Conservation (phyloP, 2,329 filamentous ascomycete species). For the Knoxdaviesia proteae region DNA sequence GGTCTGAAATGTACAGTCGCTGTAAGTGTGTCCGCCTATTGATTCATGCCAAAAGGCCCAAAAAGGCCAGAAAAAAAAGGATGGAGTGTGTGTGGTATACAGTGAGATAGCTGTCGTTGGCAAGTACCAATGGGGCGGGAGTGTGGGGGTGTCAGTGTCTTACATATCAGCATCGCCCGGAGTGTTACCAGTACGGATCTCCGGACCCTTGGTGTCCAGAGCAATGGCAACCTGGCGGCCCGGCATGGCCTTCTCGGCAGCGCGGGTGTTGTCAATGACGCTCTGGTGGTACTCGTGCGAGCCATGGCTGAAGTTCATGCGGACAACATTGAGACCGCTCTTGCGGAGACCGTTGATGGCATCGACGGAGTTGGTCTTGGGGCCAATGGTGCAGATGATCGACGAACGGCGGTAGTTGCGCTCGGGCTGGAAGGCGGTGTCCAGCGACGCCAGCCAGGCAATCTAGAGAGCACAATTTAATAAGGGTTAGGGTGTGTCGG, state of each 20-base stretch:
- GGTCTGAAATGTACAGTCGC: neutral
- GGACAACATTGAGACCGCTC: constrained; percentile 88
- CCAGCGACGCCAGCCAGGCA: constrained; percentile 47
- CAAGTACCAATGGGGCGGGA: too few species aligned
- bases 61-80: too few species aligned
- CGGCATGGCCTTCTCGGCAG: constrained; percentile 55
- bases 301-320: constrained; percentile 84
- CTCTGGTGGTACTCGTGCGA: constrained; percentile 91
- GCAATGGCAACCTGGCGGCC: constrained; percentile 91
- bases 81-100: too few species aligned
- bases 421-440: constrained; percentile 72
- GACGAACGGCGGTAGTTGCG: constrained; percentile 90
- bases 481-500: too few species aligned
- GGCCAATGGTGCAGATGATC: constrained; percentile 97
- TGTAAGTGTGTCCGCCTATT: too few species aligned
- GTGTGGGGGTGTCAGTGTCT: neutral
- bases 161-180: constrained; percentile 68
- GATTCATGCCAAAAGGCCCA: too few species aligned
- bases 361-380: constrained; percentile 96
- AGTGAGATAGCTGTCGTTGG: too few species aligned
- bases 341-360: constrained; percentile 87
- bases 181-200: constrained; percentile 42
- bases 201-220: constrained; percentile 50
- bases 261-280: constrained; percentile 86
- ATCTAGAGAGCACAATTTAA: constrained; percentile 14